Percentiles rank a stretch among this genome's conserved stretches.
phyloP scores from a whole-genome alignment of 352 stramenopile species.

The Aphanomyces invadans region DNA sequence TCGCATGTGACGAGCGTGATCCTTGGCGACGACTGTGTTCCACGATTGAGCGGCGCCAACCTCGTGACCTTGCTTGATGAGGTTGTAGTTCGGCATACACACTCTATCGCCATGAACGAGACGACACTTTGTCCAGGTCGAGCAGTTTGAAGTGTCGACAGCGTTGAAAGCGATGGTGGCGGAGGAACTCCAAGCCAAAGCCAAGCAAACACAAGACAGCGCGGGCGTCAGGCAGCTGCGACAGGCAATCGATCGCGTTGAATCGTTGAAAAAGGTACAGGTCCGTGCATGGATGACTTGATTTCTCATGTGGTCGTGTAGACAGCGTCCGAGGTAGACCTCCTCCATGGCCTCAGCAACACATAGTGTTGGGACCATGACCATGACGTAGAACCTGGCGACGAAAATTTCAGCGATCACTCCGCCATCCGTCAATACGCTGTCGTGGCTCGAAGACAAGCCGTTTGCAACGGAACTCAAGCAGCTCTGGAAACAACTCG shows the following conservation, averaged over 20 bases:
- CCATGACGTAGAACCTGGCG: slow-evolving; percentile 26
- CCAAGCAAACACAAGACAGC: slow-evolving; percentile 2
- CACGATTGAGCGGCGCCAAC: slow-evolving; percentile 68
- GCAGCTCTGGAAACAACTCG: slow-evolving; percentile 17
- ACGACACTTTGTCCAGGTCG: slow-evolving; percentile 16
- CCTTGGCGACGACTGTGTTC: slow-evolving; percentile 76
- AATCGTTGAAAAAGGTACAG: slow-evolving; percentile 24
- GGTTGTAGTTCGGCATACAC: slow-evolving; percentile 32
- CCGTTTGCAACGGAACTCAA: slow-evolving; percentile 18
- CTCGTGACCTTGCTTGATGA: slow-evolving; percentile 55
- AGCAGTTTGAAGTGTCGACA: slow-evolving; percentile 19
- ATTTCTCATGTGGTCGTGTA: not conserved
- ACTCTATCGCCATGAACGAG: not conserved
- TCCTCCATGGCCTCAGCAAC: too few species aligned
- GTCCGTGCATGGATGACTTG: not conserved
- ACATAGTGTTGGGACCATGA: too few species aligned
- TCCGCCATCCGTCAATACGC: not conserved
- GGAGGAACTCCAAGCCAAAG: slow-evolving; percentile 18
- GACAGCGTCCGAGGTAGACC: slow-evolving; percentile 12
- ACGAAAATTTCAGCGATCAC: slow-evolving; percentile 52
- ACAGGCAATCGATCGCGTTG: not conserved
- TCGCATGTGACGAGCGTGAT: slow-evolving; percentile 64
- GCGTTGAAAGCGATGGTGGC: slow-evolving; percentile 22
- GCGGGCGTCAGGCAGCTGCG: slow-evolving; percentile 12
- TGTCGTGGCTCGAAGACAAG: not conserved